A percentile compares a stretch with the other conserved stretches of the same genome.
These are phyloP conservation scores for Boletus sp. DNA, from an alignment of 768 basidiomycete species.

Conservation along the genomic window DNA sequence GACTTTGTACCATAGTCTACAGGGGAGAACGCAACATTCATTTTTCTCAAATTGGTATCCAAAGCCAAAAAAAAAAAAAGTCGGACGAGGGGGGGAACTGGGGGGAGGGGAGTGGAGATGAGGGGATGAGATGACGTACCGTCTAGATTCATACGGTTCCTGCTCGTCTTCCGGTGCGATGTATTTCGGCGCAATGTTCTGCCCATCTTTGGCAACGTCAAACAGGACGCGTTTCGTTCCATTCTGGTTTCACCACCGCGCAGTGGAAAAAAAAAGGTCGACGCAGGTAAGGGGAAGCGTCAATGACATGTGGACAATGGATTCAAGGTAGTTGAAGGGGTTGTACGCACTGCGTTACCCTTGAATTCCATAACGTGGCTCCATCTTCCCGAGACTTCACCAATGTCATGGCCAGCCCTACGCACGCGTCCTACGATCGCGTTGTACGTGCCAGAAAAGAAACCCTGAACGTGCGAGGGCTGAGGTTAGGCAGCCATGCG, in stretches of 20 bases:
- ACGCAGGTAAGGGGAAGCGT: neutral
- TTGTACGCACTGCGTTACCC: constrained; percentile 51
- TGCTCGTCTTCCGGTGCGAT: constrained; percentile 86
- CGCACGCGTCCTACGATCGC: constrained; percentile 79
- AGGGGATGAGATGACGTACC: constrained; percentile 42
- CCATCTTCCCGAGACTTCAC: constrained; percentile 91
- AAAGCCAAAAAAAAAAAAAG: neutral
- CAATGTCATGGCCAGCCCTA: constrained; percentile 59
- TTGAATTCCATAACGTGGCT: constrained; percentile 86
- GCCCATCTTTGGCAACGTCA: constrained; percentile 74
- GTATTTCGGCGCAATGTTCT: constrained; percentile 73
- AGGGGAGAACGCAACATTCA: neutral
- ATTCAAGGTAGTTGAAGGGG: neutral
- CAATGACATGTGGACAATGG: neutral
- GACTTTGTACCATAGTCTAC: constrained; percentile 68
- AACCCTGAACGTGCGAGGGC: constrained; percentile 54
- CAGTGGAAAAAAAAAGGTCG: neutral
- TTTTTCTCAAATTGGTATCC: neutral
- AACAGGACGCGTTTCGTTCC: constrained; percentile 76
- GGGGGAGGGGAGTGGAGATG: too few species aligned
- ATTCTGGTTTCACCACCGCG: constrained; percentile 37
- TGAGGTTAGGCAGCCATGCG: neutral
- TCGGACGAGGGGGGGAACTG: neutral
- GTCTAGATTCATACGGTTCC: constrained; percentile 84
- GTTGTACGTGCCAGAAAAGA: constrained; percentile 97